Percentiles rank a stretch among this genome's conserved stretches.
Conservation (phyloP, 2,329 filamentous ascomycete species). For the Xylariaceae sp. region DNA sequence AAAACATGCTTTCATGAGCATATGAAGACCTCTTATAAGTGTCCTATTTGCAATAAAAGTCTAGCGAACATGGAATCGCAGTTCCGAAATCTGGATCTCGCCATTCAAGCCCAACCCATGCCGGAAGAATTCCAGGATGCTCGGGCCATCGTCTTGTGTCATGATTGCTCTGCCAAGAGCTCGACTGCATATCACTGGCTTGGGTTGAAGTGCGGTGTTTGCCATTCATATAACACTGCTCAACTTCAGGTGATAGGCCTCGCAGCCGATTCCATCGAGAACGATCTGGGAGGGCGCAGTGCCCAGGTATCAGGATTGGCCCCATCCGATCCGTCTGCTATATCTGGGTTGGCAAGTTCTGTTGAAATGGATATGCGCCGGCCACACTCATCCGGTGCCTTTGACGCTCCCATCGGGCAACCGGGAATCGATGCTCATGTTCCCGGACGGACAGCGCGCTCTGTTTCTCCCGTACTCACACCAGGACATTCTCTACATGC, state of each 20-base stretch:
- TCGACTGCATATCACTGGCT: conserved; percentile 91
- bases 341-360: conserved; percentile 12
- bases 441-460: conserved; percentile 42
- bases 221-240: conserved; percentile 66
- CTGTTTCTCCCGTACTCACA: conserved; percentile 38
- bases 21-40: conserved; percentile 88
- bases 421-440: conserved; percentile 18
- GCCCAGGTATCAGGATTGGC: conserved; percentile 18
- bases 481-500: conserved; percentile 20
- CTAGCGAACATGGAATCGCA: conserved; percentile 97
- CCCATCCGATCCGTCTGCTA: conserved; percentile 11
- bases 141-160: conserved; percentile 81
- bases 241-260: conserved; percentile 57
- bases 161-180: conserved; percentile 87
- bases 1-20: conserved; percentile 83
- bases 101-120: conserved; percentile 89
- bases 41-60: conserved; percentile 92
- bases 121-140: conserved; percentile 76
- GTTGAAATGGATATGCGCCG: conserved; percentile 27
- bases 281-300: conserved; percentile 17
- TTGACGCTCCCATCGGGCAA: conserved; percentile 16
- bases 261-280: conserved; percentile 24
- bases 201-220: conserved; percentile 80
- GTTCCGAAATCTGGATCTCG: conserved; percentile 84
- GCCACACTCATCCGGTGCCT: conserved; percentile 32